These are phyloP conservation scores for Sutorius eximius DNA, from an alignment of 1,284 basidiomycete genomes.

Conservation along the genomic window DNA sequence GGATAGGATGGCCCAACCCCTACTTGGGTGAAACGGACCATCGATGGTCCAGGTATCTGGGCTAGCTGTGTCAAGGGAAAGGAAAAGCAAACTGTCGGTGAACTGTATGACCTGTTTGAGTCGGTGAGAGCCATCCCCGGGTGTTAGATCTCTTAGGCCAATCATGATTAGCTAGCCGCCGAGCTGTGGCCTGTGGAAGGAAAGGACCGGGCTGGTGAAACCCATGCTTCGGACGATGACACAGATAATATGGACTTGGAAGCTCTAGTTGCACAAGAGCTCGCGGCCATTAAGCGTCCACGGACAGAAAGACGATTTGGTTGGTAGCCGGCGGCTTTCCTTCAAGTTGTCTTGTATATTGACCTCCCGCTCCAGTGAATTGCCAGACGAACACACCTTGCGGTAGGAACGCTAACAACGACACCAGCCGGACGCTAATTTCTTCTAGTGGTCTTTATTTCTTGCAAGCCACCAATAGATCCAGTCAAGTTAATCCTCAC, in stretches of 20 bases:
- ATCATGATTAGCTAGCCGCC: slow-evolving; percentile 53
- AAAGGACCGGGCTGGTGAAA: slow-evolving; percentile 15
- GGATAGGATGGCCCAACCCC: slow-evolving; percentile 42
- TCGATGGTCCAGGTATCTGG: slow-evolving; percentile 82
- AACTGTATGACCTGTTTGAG: slow-evolving; percentile 76
- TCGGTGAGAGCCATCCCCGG: slow-evolving; percentile 42
- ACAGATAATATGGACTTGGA: slow-evolving; percentile 55
- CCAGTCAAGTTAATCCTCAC: slow-evolving; percentile 70
- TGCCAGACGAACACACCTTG: slow-evolving; percentile 77
- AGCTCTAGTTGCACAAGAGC: slow-evolving; percentile 66
- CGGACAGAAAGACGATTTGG: slow-evolving; percentile 64
- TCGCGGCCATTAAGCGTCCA: slow-evolving; percentile 67
- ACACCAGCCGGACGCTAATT: slow-evolving; percentile 1
- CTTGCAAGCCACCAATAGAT: slow-evolving; percentile 73
- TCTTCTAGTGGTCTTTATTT: slow-evolving; percentile 69
- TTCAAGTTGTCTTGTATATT: neutral
- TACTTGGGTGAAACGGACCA: slow-evolving; percentile 58
- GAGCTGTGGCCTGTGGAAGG: slow-evolving; percentile 63
- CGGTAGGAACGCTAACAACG: slow-evolving; percentile 43
- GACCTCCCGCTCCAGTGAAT: slow-evolving; percentile 47
- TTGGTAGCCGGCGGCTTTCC: slow-evolving; percentile 35
- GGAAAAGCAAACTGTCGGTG: slow-evolving; percentile 72
- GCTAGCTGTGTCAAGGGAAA: slow-evolving; percentile 79
- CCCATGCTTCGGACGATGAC: slow-evolving; percentile 31
- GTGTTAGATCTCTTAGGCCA: slow-evolving; percentile 1